Conservation (phyloP, 441 rosid genomes). For the Hura crepitans region DNA sequence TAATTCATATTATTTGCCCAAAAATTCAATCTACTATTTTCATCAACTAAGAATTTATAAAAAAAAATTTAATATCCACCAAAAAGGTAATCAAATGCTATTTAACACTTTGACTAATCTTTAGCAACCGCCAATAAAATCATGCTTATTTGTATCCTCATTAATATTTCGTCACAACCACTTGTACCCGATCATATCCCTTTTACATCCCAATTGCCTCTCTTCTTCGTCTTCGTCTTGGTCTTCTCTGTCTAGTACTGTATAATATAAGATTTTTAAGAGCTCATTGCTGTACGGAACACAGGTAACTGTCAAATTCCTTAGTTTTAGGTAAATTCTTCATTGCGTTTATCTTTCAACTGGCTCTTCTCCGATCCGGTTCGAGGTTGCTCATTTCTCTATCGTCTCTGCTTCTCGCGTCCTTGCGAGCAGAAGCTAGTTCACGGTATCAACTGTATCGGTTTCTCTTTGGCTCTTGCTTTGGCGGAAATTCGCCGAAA, state of each 20-base stretch:
- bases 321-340: neutral
- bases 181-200: neutral
- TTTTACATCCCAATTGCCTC: neutral
- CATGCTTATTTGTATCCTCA: no score
- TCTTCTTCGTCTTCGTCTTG: neutral
- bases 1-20: no score
- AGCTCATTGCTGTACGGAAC: neutral
- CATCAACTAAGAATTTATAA: no score
- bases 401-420: neutral
- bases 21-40: no score
- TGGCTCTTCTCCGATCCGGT: constrained; percentile 5
- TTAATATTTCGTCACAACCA: neutral
- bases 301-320: neutral
- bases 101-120: no score
- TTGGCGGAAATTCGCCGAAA: neutral
- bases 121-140: no score
- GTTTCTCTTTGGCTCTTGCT: neutral
- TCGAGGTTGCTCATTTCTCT: neutral
- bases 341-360: neutral
- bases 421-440: neutral
- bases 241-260: neutral
- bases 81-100: no score
- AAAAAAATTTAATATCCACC: no score
- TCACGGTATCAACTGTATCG: neutral
- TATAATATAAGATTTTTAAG: neutral